Percentiles rank a stretch among this genome's conserved stretches.
phyloP scores from a whole-genome alignment of 805 yeast species.

The Cyberlindnera euphorbiiphila region DNA sequence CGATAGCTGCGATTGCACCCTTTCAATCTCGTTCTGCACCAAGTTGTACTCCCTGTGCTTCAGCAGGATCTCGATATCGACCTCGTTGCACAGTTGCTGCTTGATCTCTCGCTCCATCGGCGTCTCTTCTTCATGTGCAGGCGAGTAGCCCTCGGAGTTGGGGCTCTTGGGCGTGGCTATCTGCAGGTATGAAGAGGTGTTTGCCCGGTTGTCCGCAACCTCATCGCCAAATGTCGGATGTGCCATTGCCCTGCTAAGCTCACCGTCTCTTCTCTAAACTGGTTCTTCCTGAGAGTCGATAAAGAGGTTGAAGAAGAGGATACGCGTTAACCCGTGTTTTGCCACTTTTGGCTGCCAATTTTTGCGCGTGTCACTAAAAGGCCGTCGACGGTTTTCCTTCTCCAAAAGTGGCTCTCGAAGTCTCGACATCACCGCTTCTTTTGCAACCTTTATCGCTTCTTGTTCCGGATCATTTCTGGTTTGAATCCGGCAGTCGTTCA shows the following conservation, averaged over 20 bases:
- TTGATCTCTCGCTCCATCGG: slow-evolving; percentile 26
- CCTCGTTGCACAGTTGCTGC: slow-evolving; percentile 38
- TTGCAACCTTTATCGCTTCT: background rate
- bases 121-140: slow-evolving; percentile 18
- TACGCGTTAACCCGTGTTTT: too few relatives aligned
- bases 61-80: slow-evolving; percentile 56
- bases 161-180: slow-evolving; percentile 44
- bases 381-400: too few relatives aligned
- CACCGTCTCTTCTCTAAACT: too few relatives aligned
- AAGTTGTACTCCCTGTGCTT: slow-evolving; percentile 53
- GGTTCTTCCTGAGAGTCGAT: too few relatives aligned
- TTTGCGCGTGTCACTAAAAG: too few relatives aligned
- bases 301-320: too few relatives aligned
- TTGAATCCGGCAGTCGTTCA: too few relatives aligned
- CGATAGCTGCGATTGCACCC: slow-evolving; percentile 55
- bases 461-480: background rate
- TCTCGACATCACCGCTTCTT: too few relatives aligned
- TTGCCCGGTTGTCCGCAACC: slow-evolving; percentile 8
- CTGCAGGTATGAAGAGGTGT: slow-evolving; percentile 28
- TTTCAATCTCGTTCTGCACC: slow-evolving; percentile 50
- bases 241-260: slow-evolving; percentile 6
- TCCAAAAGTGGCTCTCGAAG: too few relatives aligned
- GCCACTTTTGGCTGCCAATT: too few relatives aligned
- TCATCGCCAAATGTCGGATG: slow-evolving; percentile 12
- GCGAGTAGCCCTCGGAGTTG: slow-evolving; percentile 32